Evolutionary conservation across 2,329 filamentous ascomycete species (phyloP).

Genomic region (Xylariaceae sp.): DNA sequence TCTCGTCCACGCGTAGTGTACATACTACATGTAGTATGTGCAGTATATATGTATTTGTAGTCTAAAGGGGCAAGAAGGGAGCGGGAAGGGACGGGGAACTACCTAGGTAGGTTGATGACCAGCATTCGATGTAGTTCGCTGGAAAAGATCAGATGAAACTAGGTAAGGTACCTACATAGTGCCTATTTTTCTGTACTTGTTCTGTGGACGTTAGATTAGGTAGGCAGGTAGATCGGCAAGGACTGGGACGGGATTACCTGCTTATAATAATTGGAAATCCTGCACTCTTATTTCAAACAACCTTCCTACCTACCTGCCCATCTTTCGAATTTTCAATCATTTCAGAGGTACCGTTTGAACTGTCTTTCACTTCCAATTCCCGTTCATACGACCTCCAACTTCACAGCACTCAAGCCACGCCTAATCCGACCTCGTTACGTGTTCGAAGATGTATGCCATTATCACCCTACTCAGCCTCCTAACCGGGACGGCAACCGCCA

Average conservation of each 20-base stretch:
- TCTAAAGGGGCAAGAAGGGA: too few relatives aligned
- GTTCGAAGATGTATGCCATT: constrained; percentile 24
- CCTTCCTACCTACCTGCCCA: neutral
- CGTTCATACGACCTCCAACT: neutral
- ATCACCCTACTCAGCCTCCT: constrained; percentile 27
- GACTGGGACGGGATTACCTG: neutral
- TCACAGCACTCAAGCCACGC: neutral
- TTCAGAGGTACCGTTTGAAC: too few relatives aligned
- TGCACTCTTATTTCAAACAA: neutral
- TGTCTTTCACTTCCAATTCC: too few relatives aligned
- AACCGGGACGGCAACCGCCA: constrained; percentile 27
- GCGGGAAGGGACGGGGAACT: neutral
- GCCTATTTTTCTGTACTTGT: too few relatives aligned
- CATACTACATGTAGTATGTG: too few relatives aligned
- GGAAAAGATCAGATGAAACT: too few relatives aligned
- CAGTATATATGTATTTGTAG: too few relatives aligned
- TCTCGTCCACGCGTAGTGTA: neutral
- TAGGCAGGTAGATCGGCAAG: too few relatives aligned
- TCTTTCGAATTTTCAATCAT: neutral
- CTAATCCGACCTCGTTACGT: neutral
- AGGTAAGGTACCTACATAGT: too few relatives aligned
- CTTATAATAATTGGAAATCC: neutral
- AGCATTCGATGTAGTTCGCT: neutral
- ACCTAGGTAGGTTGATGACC: neutral
- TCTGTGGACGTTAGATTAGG: too few relatives aligned